A percentile compares a stretch with the other conserved stretches of the same genome.
Conservation (phyloP, 495 filamentous ascomycete genomes). For the Aspergillus hancockii region DNA sequence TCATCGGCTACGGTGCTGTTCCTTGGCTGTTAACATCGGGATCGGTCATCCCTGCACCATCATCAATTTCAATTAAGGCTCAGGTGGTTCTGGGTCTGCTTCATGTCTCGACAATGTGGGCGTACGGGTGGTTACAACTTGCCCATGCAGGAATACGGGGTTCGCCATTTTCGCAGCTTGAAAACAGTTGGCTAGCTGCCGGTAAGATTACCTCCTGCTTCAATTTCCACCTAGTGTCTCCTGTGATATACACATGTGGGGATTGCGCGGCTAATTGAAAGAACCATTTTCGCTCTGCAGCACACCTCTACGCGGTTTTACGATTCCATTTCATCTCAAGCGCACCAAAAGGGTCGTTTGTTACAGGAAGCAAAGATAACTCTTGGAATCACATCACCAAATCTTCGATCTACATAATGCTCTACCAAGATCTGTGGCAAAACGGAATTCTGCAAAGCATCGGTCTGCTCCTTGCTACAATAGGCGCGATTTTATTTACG, state of each 20-base stretch:
- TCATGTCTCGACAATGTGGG: slow-evolving; percentile 27
- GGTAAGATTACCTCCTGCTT: slow-evolving; percentile 21
- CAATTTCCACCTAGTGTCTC: neutral
- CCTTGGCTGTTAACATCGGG: slow-evolving; percentile 25
- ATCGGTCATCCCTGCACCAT: slow-evolving; percentile 18
- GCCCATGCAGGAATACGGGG: slow-evolving; percentile 20
- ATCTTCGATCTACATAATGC: slow-evolving; percentile 13
- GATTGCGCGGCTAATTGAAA: neutral
- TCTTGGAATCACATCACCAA: slow-evolving; percentile 23
- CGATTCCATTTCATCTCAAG: slow-evolving; percentile 32
- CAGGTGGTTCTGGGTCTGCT: slow-evolving; percentile 24
- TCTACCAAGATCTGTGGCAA: slow-evolving; percentile 22
- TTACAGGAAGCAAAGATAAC: slow-evolving; percentile 39
- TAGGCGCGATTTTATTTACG: slow-evolving; percentile 17
- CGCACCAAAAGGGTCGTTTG: slow-evolving; percentile 39
- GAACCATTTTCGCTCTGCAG: slow-evolving; percentile 12
- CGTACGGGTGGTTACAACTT: slow-evolving; percentile 27
- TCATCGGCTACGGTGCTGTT: slow-evolving; percentile 24
- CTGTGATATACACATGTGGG: neutral
- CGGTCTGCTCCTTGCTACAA: slow-evolving; percentile 17
- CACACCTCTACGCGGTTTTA: slow-evolving; percentile 28
- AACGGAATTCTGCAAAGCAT: slow-evolving; percentile 29
- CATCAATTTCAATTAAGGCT: slow-evolving; percentile 4
- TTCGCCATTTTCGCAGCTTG: slow-evolving; percentile 31
- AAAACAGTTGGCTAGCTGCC: slow-evolving; percentile 38